Base-by-base conservation (phyloP, 2,329 filamentous ascomycete species). In the Cordyceps javanica region DNA sequence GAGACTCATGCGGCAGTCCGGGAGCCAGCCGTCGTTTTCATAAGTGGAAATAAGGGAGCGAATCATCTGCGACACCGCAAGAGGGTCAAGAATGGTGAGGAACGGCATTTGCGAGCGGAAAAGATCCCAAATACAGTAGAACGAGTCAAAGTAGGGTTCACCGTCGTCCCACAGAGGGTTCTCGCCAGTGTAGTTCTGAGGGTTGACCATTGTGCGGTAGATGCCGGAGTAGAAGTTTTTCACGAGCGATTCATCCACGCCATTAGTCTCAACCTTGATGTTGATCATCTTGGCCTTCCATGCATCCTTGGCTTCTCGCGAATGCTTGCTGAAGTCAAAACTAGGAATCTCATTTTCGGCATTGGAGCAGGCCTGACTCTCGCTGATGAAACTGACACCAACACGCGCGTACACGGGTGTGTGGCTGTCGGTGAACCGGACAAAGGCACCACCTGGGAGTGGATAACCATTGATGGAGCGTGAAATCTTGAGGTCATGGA, bases 41-140 rank as follows among this genome's bases (percentile, higher is more conserved):
- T 90, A 91, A 1, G 82, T 89, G 59, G 90, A 87, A 19, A 91
- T 81, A 32, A 91, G 73, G 57, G 85, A 88, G 23, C 86, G 78
- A 11, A 91, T 76, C 81, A 91, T 89, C 57, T 81, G 72, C 0
- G 84, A 80, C 54, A 89, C 82, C 1, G 83, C 80, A 0, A 71
- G 60, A 0, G 88, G 87, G 62, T 91, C 88, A 1, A 88, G 60
- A 23, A 91, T 74, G 0, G 85, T 88, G 30, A 91, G 72, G 21
- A 91, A 79, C 0, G 87, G 86, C 49, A 90, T 80, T 59, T 88
- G 86, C 36, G 82, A 85, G 23, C 87, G 77, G 62, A 87, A 90
- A 0, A 81, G 82, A 64, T 90, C 87, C 87, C 87, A 90, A 5
- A 90, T 84, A 62, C 86, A 90, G 68, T 91, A 91, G 63, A 87